These are phyloP conservation scores for Saccharomycopsis schoenii DNA, from an alignment of 805 yeast species.

Conservation along the genomic window DNA sequence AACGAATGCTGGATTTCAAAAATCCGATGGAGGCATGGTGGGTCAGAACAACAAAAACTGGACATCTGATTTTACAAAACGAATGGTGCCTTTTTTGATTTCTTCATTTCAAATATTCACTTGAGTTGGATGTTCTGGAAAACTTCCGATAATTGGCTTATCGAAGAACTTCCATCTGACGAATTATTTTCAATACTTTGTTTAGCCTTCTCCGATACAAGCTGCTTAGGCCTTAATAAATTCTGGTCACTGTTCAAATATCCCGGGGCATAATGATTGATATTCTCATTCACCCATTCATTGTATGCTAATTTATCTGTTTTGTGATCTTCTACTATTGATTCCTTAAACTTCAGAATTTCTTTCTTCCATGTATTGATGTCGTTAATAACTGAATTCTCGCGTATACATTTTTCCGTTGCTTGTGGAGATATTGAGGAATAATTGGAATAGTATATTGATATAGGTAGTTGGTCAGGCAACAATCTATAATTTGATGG, in stretches of 20 bases:
- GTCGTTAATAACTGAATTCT: conserved; percentile 6
- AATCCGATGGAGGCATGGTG: no score
- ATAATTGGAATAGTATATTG: conserved; percentile 11
- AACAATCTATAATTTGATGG: conserved; percentile 37
- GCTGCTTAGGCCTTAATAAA: conserved; percentile 8
- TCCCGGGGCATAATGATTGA: conserved; percentile 18
- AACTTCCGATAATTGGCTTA: not conserved
- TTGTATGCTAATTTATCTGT: conserved; percentile 2
- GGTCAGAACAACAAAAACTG: no score
- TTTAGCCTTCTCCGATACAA: not conserved
- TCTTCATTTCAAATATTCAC: not conserved
- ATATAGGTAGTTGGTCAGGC: conserved; percentile 25
- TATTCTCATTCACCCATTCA: conserved; percentile 11
- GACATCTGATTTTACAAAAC: no score
- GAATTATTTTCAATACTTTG: not conserved
- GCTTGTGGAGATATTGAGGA: not conserved
- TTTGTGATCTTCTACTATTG: not conserved
- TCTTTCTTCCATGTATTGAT: conserved; percentile 9
- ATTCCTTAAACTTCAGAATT: not conserved
- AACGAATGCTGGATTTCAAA: no score
- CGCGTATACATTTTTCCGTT: not conserved
- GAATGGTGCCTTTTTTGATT: not conserved
- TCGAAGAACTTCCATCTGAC: not conserved
- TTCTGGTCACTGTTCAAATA: conserved; percentile 10
- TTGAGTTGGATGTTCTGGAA: not conserved